Base-by-base conservation (phyloP, 192 early-diverging fungal genomes). In the Piromyces finnis region DNA sequence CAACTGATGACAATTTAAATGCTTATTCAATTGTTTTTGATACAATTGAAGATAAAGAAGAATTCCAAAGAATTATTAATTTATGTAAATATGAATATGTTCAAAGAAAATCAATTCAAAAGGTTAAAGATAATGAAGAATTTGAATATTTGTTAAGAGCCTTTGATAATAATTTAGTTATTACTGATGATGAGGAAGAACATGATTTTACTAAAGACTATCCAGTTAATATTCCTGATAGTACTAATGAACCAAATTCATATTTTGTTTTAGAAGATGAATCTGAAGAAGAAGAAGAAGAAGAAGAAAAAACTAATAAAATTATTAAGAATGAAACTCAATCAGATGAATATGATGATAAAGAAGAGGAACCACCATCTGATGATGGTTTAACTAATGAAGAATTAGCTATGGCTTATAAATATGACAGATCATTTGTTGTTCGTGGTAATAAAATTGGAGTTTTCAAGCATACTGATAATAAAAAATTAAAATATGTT, bases 371-470 rank as follows among this genome's bases (percentile, higher is more conserved):
- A 29, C 82, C 83, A 17, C 82, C 79, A 5, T 77, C 81, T 29
- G 83, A 41, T 41, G 82, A 18, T 27, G 81, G 77, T 28, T 36
- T 81, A 16, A 30, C 30, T 37, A 84, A 80, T 28, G 80, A 79
- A 41, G 87, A 91, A 78, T 88, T 98, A 37, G 91, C 92, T 6
- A 92, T 97, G 37, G 95, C 95, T 0, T 91, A 91, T 85, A 94
- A 94, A 84, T 87, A 92, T 83, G 92, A 94, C 78, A 91, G 94
- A 27, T 95, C 96, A 16, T 97, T 94, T 86, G 94, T 97, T 28
- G 91, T 96, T 18, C 93, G 95, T 32, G 96, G 96, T 29, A 88
- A 91, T 85, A 90, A 89, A 51, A 95, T 98, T 82, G 95, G 96
- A 12, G 95, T 98, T 15, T 95, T 96, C 81, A 89, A 87, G 82